Evolutionary conservation across 208 protist species (phyloP).

Genomic region (Naegleria lovaniensis): DNA sequence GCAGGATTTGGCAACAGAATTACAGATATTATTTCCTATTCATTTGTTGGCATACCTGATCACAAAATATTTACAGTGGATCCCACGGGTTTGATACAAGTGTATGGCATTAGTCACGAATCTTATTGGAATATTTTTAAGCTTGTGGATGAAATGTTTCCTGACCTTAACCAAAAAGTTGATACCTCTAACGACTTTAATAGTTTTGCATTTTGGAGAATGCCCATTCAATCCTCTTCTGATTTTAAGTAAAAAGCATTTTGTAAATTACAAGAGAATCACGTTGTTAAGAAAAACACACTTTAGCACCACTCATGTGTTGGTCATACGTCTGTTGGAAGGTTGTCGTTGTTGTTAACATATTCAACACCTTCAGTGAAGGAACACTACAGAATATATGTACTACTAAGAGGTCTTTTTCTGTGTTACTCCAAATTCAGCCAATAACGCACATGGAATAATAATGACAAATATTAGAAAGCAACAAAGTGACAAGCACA

Average conservation of each 20-base stretch:
- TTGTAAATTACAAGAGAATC: no score
- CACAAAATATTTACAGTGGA: conserved; percentile 80
- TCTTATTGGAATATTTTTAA: neutral
- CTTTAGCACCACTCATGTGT: no score
- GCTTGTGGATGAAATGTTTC: conserved; percentile 5
- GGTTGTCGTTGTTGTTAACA: no score
- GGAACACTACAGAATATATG: no score
- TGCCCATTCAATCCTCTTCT: neutral
- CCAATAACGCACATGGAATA: neutral
- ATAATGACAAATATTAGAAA: neutral
- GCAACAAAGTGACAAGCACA: neutral
- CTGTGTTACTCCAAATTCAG: neutral
- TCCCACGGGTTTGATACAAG: neutral
- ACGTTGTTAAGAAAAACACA: no score
- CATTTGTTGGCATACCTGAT: conserved; percentile 58
- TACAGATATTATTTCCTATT: conserved; percentile 75
- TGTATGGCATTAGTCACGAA: neutral
- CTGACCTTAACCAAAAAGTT: neutral
- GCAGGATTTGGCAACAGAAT: conserved; percentile 81
- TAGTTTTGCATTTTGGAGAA: neutral
- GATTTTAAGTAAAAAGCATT: neutral
- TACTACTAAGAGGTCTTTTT: no score
- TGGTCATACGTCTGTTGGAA: no score
- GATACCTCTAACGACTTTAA: neutral
- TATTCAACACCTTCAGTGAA: no score